These are phyloP conservation scores for Gaeumannomyces tritici DNA, from an alignment of 2,329 filamentous ascomycete genomes.

Conservation along the genomic window DNA sequence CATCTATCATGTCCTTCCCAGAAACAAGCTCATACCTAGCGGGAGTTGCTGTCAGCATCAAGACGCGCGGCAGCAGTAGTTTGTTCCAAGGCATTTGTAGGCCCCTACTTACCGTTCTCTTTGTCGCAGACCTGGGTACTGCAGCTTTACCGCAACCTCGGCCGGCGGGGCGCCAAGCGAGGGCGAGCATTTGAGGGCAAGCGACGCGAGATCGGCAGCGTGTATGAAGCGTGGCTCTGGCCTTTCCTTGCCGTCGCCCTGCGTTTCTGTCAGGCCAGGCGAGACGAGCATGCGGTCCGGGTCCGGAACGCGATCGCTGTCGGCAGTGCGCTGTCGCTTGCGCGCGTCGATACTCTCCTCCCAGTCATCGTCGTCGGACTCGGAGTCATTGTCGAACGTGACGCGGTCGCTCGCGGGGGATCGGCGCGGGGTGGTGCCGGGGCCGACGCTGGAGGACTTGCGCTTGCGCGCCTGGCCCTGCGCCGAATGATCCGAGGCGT, in stretches of 20 bases:
- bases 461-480: constrained; percentile 31
- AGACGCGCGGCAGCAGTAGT: not conserved
- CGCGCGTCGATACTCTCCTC: constrained; percentile 31
- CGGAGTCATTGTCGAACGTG: constrained; percentile 38
- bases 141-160: constrained; percentile 56
- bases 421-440: constrained; percentile 15
- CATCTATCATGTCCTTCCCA: constrained; percentile 71
- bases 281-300: constrained; percentile 21
- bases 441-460: constrained; percentile 27
- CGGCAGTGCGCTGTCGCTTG: constrained; percentile 31
- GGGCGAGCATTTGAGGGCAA: constrained; percentile 39
- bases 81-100: too few species aligned
- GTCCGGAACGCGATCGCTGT: constrained; percentile 8
- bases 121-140: constrained; percentile 62
- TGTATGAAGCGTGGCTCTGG: constrained; percentile 41
- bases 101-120: constrained; percentile 16
- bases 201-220: constrained; percentile 45
- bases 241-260: constrained; percentile 28
- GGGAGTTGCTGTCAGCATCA: constrained; percentile 6
- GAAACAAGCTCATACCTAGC: constrained; percentile 64
- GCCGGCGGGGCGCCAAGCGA: constrained; percentile 38
- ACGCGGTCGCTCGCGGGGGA: constrained; percentile 40
- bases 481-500: constrained; percentile 17
- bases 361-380: constrained; percentile 43
- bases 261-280: constrained; percentile 30